Evolutionary conservation across 1,139 yeast species (phyloP).

Genomic region (Zygoascus sp.): DNA sequence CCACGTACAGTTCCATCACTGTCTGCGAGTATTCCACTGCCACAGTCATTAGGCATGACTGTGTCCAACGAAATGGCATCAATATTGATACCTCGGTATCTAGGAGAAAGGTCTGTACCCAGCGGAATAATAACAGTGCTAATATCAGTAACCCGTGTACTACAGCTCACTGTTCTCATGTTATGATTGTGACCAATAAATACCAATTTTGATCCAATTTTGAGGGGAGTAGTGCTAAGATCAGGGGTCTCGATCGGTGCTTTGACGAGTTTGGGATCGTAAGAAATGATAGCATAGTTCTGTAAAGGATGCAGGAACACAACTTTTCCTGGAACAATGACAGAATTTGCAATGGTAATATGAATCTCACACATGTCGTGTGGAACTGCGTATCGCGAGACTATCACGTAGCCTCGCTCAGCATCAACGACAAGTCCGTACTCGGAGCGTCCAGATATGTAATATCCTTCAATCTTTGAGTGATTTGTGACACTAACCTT

Average conservation of each 20-base stretch:
- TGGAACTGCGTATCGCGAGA: slow-evolving; percentile 74
- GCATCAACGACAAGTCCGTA: slow-evolving; percentile 83
- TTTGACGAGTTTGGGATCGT: slow-evolving; percentile 68
- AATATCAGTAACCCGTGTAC: slow-evolving; percentile 72
- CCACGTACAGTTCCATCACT: slow-evolving; percentile 76
- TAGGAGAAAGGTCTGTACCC: slow-evolving; percentile 53
- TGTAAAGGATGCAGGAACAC: slow-evolving; percentile 84
- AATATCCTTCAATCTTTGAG: slow-evolving; percentile 65
- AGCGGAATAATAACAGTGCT: slow-evolving; percentile 72
- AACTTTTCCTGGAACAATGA: slow-evolving; percentile 74
- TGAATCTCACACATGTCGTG: slow-evolving; percentile 79
- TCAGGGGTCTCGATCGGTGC: slow-evolving; percentile 62
- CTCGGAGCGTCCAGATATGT: slow-evolving; percentile 43
- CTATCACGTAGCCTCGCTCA: slow-evolving; percentile 69
- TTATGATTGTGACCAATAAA: slow-evolving; percentile 78
- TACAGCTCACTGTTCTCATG: slow-evolving; percentile 66
- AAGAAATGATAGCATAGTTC: slow-evolving; percentile 78
- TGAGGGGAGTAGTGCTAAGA: slow-evolving; percentile 52
- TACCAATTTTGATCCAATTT: slow-evolving; percentile 68
- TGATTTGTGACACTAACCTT: slow-evolving; percentile 64
- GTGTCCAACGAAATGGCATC: slow-evolving; percentile 76
- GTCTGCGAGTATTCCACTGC: slow-evolving; percentile 77
- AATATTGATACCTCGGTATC: slow-evolving; percentile 80
- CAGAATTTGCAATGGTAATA: slow-evolving; percentile 80
- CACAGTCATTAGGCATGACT: slow-evolving; percentile 66